Percentiles rank a stretch among this genome's conserved stretches.
Conservation (phyloP, 2,329 filamentous ascomycete species). For the Penicillium sp. region DNA sequence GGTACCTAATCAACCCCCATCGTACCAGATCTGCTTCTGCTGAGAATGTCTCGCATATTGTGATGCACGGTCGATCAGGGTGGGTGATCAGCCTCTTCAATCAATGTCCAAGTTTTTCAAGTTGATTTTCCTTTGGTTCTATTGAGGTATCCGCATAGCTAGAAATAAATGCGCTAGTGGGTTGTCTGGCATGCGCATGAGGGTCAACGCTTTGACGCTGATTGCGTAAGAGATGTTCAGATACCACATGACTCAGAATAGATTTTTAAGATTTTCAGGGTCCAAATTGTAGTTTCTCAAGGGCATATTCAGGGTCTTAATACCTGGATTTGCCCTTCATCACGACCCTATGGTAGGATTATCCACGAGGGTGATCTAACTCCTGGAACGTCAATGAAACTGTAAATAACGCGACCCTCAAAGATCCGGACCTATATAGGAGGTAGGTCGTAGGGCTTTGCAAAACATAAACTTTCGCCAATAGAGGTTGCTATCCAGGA, state of each 20-base stretch:
- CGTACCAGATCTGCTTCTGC: neutral
- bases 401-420: neutral
- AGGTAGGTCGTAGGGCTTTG: slow-evolving; percentile 5
- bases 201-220: neutral
- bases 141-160: slow-evolving; percentile 13
- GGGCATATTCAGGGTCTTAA: neutral
- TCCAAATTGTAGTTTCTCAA: neutral
- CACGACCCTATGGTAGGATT: neutral
- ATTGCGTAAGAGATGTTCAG: neutral
- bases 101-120: neutral
- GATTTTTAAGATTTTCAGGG: neutral
- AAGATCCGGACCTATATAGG: neutral
- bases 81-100: slow-evolving; percentile 3
- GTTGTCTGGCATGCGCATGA: slow-evolving; percentile 17
- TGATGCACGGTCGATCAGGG: slow-evolving; percentile 7
- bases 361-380: neutral
- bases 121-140: neutral
- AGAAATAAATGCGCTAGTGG: slow-evolving; percentile 9
- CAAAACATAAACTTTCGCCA: slow-evolving; percentile 13
- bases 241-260: neutral
- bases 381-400: neutral
- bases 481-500: slow-evolving; percentile 14
- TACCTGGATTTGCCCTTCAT: neutral
- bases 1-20: neutral
- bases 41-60: slow-evolving; percentile 14